Evolutionary conservation across 805 yeast genomes (phyloP), one percentile per base, ranked within the genome.

Genomic region (Yarrowia sp.): DNA sequence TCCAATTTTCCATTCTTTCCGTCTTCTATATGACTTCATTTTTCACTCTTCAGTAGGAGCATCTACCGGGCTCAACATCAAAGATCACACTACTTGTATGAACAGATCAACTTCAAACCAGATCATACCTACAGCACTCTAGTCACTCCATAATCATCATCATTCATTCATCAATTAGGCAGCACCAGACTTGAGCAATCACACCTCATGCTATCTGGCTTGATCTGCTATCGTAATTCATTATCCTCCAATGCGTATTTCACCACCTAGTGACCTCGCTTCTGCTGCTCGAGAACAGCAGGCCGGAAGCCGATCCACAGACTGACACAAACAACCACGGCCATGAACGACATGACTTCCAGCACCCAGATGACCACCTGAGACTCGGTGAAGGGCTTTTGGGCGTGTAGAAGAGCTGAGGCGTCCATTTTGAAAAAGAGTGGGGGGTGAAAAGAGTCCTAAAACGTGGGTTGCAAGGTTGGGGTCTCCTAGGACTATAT

Each of bases 281-380:
- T 42, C n/a, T 26, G 49, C 3, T 42, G 41, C 19, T 40, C 40
- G 5, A 22, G 49, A 26, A 43, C 15, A 1, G 49, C 64, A 1
- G 49, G 49, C 7, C 49, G 49, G 41, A 56, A 56, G 2, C 14
- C 64, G 26, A 56, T 8, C 64, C 64, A 56, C 38, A 56, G 11
- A 10, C 64, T n/a, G 38, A 11, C 22, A 11, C 22, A 56, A 4
- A 15, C 40, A 5, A 56, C 38, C 10, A 43, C 50, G 11, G 64
- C 64, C 64, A 56, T 56, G 11, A 56, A 42, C 12, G 41, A 10
- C 64, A 56, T 56, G n/a, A 56, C 49, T n/a, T 56, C 40, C 9
- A 56, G 38, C 40, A 56, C 64, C 64, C 64, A 56, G 41, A 56
- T 11, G 15, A 43, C 5, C 7, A 32, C 64, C 49, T 56, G 64